Percentiles rank a stretch among this genome's conserved stretches.
Conservation (phyloP, 2,329 filamentous ascomycete genomes). For the Claviceps humidiphila region DNA sequence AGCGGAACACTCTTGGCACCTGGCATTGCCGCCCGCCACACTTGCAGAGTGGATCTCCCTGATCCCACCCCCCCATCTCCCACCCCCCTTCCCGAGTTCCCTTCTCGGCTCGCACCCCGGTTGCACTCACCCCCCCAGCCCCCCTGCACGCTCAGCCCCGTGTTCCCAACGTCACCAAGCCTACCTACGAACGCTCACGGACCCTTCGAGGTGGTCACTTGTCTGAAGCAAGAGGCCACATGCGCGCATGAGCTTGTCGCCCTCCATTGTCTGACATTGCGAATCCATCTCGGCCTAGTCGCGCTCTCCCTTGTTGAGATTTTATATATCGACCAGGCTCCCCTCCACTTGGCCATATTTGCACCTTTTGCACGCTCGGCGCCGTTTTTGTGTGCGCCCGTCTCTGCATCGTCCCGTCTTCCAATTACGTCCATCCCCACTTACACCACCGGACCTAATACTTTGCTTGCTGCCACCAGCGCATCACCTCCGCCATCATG, state of each 20-base stretch:
- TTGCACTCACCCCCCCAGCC: background rate
- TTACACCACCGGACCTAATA: background rate
- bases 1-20: background rate
- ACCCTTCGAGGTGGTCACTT: slow-evolving; percentile 16
- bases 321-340: slow-evolving; percentile 3
- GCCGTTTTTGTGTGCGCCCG: background rate
- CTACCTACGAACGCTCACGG: slow-evolving; percentile 24
- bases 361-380: background rate
- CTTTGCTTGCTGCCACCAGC: background rate
- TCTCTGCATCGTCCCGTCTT: background rate
- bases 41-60: background rate
- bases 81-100: slow-evolving; percentile 1
- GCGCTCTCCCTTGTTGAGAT: slow-evolving; percentile 7
- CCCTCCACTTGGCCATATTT: background rate
- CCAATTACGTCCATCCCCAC: background rate
- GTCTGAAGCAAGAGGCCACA: slow-evolving; percentile 15
- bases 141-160: slow-evolving; percentile 26
- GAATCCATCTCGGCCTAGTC: slow-evolving; percentile 6
- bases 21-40: background rate
- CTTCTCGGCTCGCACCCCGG: slow-evolving; percentile 3
- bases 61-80: background rate
- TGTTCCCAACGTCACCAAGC: slow-evolving; percentile 28
- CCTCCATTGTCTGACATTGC: slow-evolving; percentile 10
- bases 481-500: slow-evolving; percentile 23
- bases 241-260: slow-evolving; percentile 15